Evolutionary conservation across 2,329 filamentous ascomycete genomes (phyloP).

Genomic region (Epichloe glyceriae): DNA sequence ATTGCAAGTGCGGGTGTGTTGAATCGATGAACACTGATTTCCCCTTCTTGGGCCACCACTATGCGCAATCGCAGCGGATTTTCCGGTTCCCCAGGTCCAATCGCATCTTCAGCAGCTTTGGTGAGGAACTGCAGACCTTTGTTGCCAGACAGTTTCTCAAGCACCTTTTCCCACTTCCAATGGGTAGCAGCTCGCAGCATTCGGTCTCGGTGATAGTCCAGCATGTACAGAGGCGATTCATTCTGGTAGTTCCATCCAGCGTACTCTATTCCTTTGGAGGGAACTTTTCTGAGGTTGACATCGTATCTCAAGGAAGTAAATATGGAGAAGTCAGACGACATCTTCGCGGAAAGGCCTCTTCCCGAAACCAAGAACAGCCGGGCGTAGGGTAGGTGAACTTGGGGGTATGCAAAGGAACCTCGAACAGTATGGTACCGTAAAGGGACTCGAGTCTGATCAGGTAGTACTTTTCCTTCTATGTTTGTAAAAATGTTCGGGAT

Average conservation of each 20-base stretch:
- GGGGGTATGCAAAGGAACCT: too few species aligned
- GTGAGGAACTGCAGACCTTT: conserved; percentile 30
- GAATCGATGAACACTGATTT: conserved; percentile 29
- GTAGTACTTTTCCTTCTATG: too few species aligned
- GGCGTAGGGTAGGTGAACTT: background rate
- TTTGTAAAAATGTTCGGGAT: background rate
- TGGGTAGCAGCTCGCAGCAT: conserved; percentile 51
- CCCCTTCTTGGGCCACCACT: conserved; percentile 36
- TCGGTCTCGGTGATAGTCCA: conserved; percentile 65
- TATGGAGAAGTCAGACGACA: conserved; percentile 40
- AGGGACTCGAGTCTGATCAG: too few species aligned
- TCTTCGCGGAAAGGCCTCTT: conserved; percentile 8
- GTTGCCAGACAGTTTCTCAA: conserved; percentile 30
- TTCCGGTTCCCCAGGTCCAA: conserved; percentile 20
- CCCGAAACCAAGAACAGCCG: background rate
- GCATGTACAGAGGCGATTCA: conserved; percentile 61
- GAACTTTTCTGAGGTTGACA: conserved; percentile 34
- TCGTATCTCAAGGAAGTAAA: conserved; percentile 67
- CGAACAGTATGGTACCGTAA: too few species aligned
- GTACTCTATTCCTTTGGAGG: conserved; percentile 23
- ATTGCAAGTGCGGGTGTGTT: conserved; percentile 26
- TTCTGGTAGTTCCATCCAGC: conserved; percentile 39
- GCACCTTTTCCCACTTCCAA: conserved; percentile 40
- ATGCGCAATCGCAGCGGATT: conserved; percentile 39
- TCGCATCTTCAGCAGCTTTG: conserved; percentile 18